Evolutionary conservation across 768 basidiomycete genomes (phyloP).

Genomic region (Amanita muscaria): DNA sequence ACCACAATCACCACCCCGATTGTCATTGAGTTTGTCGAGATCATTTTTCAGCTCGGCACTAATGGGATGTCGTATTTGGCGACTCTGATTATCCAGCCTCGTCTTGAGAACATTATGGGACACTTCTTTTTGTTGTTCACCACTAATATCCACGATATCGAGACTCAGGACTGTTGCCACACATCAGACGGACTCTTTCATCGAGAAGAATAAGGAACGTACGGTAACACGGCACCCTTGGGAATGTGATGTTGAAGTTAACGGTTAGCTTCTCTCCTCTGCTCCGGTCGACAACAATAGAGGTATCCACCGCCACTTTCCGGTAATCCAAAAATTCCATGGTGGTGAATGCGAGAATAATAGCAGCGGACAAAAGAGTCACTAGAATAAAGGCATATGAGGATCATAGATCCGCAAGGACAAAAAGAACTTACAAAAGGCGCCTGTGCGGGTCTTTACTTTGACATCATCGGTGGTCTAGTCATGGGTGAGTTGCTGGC

Average conservation of each 20-base stretch:
- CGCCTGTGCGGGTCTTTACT: slow-evolving; percentile 94
- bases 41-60: slow-evolving; percentile 75
- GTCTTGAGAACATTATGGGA: slow-evolving; percentile 85
- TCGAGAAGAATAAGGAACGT: slow-evolving; percentile 26
- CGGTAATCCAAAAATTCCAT: slow-evolving; percentile 97
- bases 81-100: slow-evolving; percentile 56
- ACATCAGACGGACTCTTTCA: slow-evolving; percentile 8
- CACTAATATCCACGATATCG: slow-evolving; percentile 97
- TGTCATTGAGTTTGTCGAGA: slow-evolving; percentile 66
- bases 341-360: slow-evolving; percentile 85
- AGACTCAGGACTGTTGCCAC: slow-evolving; percentile 70
- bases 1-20: slow-evolving; percentile 67
- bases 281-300: slow-evolving; percentile 89
- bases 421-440: slow-evolving; percentile 53
- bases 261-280: slow-evolving; percentile 93
- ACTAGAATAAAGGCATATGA: slow-evolving; percentile 39
- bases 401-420: slow-evolving; percentile 8
- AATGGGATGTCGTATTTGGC: slow-evolving; percentile 44
- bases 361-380: slow-evolving; percentile 83
- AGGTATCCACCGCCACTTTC: slow-evolving; percentile 77
- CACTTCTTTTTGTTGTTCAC: slow-evolving; percentile 87
- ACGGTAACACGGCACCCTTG: slow-evolving; percentile 96
- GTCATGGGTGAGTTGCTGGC: neutral
- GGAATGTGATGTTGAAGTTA: slow-evolving; percentile 89
- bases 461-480: slow-evolving; percentile 99